Percentiles rank a stretch among this genome's conserved stretches.
Conservation (phyloP, 345 rosid species). For the Salix koriyanagi region DNA sequence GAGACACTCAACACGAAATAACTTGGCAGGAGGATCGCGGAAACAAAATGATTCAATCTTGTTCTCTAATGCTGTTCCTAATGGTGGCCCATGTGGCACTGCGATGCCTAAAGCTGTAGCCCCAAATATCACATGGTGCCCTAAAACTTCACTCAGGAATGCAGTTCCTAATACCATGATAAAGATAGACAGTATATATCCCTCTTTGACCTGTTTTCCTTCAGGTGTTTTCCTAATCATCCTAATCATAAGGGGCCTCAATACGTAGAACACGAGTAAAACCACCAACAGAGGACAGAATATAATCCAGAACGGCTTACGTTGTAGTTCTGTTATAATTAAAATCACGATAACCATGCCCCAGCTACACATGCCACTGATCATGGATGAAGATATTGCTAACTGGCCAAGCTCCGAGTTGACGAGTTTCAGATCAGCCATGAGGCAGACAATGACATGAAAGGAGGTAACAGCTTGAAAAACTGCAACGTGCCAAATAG, state of each 20-base stretch:
- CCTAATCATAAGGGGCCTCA: slow-evolving; percentile 13
- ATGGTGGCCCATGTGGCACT: slow-evolving; percentile 50
- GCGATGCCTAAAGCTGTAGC: slow-evolving; percentile 38
- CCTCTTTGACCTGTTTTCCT: slow-evolving; percentile 29
- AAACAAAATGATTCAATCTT: slow-evolving; percentile 36
- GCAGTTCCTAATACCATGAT: slow-evolving; percentile 28
- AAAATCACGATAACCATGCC: not conserved
- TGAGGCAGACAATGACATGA: slow-evolving; percentile 16
- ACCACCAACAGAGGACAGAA: not conserved
- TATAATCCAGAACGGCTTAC: not conserved
- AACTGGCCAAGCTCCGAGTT: slow-evolving; percentile 19
- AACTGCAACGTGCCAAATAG: not conserved
- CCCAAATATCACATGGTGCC: slow-evolving; percentile 33
- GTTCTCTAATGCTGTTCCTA: slow-evolving; percentile 39
- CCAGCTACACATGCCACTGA: slow-evolving; percentile 17
- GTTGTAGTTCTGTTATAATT: not conserved
- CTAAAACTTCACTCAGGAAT: slow-evolving; percentile 18
- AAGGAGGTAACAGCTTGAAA: slow-evolving; percentile 15
- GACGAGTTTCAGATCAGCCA: slow-evolving; percentile 18
- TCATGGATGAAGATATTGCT: slow-evolving; percentile 18
- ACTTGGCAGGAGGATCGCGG: slow-evolving; percentile 25
- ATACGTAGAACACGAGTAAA: not conserved
- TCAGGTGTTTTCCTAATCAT: slow-evolving; percentile 15
- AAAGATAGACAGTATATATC: slow-evolving; percentile 23
- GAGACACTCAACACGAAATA: slow-evolving; percentile 17